phyloP scores from a whole-genome alignment of 2,329 filamentous ascomycete genomes.

The Fusarium chaquense region DNA sequence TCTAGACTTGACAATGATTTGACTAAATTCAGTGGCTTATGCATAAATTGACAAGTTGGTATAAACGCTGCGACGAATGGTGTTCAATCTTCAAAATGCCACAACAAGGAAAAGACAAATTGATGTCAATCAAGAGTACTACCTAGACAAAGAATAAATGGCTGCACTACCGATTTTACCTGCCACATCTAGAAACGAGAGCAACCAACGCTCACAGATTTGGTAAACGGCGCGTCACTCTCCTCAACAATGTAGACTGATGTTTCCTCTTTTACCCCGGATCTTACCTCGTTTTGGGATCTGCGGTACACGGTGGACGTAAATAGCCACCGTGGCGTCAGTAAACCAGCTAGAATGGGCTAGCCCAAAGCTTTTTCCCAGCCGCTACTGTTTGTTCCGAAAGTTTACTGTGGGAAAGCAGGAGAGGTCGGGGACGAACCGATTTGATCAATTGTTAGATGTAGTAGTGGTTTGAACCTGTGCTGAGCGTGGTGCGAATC shows the following conservation, averaged over 20 bases:
- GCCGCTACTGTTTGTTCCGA: background rate
- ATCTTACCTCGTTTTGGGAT: background rate
- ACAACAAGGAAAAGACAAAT: background rate
- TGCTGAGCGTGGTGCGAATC: background rate
- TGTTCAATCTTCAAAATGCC: background rate
- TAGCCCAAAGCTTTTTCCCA: background rate
- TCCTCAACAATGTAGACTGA: background rate
- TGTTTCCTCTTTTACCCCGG: conserved; percentile 6
- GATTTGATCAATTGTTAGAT: background rate
- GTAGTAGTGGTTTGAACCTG: background rate
- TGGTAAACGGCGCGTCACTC: background rate
- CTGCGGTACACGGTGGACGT: background rate
- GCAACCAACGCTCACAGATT: background rate
- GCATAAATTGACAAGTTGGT: background rate
- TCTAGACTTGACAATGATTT: background rate
- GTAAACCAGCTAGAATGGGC: conserved; percentile 20
- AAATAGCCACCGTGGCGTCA: conserved; percentile 13
- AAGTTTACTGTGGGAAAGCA: background rate
- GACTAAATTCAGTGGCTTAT: background rate
- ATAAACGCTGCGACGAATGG: background rate
- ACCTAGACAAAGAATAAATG: background rate
- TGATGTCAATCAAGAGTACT: background rate
- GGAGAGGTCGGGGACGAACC: background rate
- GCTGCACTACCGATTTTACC: background rate
- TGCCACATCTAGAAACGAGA: background rate